Evolutionary conservation across 1,284 basidiomycete species (phyloP).

Genomic region (Neotropicomus parvogracilis): DNA sequence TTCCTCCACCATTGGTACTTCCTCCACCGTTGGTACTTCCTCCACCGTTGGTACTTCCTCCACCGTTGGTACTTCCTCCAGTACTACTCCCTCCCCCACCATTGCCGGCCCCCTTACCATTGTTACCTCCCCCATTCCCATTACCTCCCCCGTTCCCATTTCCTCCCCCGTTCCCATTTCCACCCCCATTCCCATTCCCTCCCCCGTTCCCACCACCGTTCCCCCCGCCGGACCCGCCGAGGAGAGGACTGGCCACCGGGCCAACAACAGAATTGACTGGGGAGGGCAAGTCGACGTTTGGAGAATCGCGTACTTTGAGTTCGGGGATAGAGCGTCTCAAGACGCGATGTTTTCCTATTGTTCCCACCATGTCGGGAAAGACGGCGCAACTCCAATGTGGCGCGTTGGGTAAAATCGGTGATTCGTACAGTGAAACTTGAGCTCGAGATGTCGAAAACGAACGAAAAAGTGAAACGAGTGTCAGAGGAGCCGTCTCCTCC

Average conservation of each 20-base stretch:
- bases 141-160: slow-evolving; percentile 11
- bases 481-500: slow-evolving; percentile 13
- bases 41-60: neutral
- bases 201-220: neutral
- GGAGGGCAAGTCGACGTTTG: slow-evolving; percentile 40
- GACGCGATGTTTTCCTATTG: slow-evolving; percentile 11
- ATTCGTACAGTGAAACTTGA: slow-evolving; percentile 1
- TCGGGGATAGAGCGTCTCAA: slow-evolving; percentile 9
- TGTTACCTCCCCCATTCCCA: neutral
- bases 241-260: slow-evolving; percentile 36
- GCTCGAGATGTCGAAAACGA: slow-evolving; percentile 14
- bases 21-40: neutral
- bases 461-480: slow-evolving; percentile 22
- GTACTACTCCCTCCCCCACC: neutral
- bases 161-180: neutral
- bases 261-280: slow-evolving; percentile 35
- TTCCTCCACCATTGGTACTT: neutral
- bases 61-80: neutral
- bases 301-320: slow-evolving; percentile 38
- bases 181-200: neutral
- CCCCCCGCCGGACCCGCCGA: slow-evolving; percentile 15
- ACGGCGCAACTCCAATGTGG: slow-evolving; percentile 5
- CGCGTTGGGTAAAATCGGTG: neutral
- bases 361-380: slow-evolving; percentile 15
- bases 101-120: neutral